Evolutionary conservation across 2,329 filamentous ascomycete genomes (phyloP), one percentile per base, ranked within the genome.

Genomic region (Alternaria sp.): DNA sequence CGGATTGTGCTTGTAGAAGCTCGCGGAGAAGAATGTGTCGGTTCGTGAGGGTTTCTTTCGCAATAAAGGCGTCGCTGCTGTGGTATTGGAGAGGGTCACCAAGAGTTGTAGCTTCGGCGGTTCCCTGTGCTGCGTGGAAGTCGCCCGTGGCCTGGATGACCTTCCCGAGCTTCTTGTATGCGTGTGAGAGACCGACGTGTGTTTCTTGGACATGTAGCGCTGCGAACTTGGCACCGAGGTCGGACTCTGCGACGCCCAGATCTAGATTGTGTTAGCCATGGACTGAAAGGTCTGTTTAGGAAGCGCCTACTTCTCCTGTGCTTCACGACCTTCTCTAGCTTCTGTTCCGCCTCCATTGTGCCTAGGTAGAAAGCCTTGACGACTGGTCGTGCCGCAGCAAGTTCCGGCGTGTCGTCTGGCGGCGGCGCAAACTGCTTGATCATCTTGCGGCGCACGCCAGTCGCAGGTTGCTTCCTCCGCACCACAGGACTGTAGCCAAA

Each of bases 351-450:
- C 78, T 98, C 96, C 93, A 99, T 97, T 7, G 93, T 91, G 20
- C 93, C 93, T 21, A 99, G 85, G 77, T 99, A 99, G 79, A 99
- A 98, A 51, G 94, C 87, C 83, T 99, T 99, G 41, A 98, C 96
- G 46, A 93, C 86, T 1, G 96, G 96, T 57, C 96, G 88, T 20
- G 94, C 94, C 73, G 96, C 91, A 67, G 95, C 90, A 59, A 99
- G 86, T 83, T 99, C 96, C 10, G 95, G 94, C 1, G 96, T 98
- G 79, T 99, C 96, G 80, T 99, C 96, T 12, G 96, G 94, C 1
- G 96, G 96, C 30, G 96, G 96, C 41, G 96, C 95, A 81, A 99
- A 99, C 80, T 99, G 96, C 85, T 99, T 99, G 78, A 99, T 85
- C 65, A 98, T 91, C 84, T 97, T 97, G 77, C 96, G 88, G 67